These are phyloP conservation scores for Stylosanthes scabra DNA, from an alignment of 331 rosid genomes.

Conservation along the genomic window DNA sequence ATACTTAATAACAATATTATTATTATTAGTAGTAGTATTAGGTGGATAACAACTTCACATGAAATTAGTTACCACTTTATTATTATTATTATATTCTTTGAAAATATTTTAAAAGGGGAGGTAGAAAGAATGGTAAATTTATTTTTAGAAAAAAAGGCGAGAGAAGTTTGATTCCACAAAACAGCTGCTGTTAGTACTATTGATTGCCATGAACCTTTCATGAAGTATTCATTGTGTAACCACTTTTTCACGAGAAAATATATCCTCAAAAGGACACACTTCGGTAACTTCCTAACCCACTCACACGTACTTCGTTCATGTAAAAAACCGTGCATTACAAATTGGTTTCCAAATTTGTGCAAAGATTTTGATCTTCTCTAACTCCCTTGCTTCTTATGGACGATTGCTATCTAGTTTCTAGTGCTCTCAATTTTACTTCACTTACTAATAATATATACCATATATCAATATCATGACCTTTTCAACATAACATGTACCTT, in stretches of 20 bases:
- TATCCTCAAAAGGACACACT: constrained; percentile 40
- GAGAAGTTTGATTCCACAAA: constrained; percentile 11
- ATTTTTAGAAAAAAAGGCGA: constrained; percentile 30
- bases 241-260: constrained; percentile 53
- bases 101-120: too few relatives aligned
- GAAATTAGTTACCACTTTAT: too few relatives aligned
- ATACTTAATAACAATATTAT: too few relatives aligned
- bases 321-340: constrained; percentile 58
- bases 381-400: not conserved
- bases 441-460: too few relatives aligned
- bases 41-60: too few relatives aligned
- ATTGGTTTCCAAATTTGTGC: not conserved
- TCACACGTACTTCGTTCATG: constrained; percentile 51
- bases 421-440: too few relatives aligned
- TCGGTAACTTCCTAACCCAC: constrained; percentile 45
- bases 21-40: too few relatives aligned
- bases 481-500: too few relatives aligned
- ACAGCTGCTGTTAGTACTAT: constrained; percentile 12
- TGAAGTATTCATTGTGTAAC: constrained; percentile 56
- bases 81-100: too few relatives aligned
- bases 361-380: constrained; percentile 27
- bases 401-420: too few relatives aligned
- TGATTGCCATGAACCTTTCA: constrained; percentile 34
- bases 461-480: too few relatives aligned
- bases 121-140: constrained; percentile 24